Percentiles rank a stretch among this genome's conserved stretches.
Evolutionary conservation across 192 early-diverging fungal species (phyloP).

Genomic region (Backusella westeae): DNA sequence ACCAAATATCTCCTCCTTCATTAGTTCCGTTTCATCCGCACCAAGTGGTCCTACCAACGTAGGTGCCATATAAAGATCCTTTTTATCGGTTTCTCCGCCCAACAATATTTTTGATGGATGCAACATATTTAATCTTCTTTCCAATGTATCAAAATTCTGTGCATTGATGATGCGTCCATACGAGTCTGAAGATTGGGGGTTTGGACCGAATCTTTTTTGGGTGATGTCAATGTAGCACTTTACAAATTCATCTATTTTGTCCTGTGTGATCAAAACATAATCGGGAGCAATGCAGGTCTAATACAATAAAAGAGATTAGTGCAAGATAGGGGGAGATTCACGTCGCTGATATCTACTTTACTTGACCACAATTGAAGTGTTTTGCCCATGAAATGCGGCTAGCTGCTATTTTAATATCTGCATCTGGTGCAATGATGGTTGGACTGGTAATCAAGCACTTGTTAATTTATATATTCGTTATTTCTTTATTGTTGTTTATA

Average conservation of each 20-base stretch:
- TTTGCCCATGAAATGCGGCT: constrained; percentile 80
- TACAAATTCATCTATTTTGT: constrained; percentile 46
- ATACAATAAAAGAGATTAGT: not conserved
- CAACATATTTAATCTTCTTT: constrained; percentile 40
- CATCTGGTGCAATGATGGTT: constrained; percentile 61
- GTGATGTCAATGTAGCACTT: constrained; percentile 38
- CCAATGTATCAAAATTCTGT: constrained; percentile 60
- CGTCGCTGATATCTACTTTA: constrained; percentile 11
- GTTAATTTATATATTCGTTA: not conserved
- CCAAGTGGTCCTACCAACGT: constrained; percentile 76
- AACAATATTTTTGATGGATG: constrained; percentile 50
- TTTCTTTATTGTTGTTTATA: constrained; percentile 12
- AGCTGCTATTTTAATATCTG: constrained; percentile 61
- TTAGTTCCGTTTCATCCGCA: constrained; percentile 50
- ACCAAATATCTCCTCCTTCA: constrained; percentile 92
- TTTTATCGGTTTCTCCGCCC: constrained; percentile 59
- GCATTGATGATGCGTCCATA: constrained; percentile 65
- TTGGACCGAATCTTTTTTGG: constrained; percentile 37
- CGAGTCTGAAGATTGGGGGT: constrained; percentile 39
- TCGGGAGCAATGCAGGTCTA: constrained; percentile 80
- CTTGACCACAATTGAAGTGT: constrained; percentile 84
- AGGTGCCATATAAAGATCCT: constrained; percentile 72
- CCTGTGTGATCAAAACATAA: constrained; percentile 60
- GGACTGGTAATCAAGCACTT: constrained; percentile 38
- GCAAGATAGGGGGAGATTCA: not conserved